A percentile compares a stretch with the other conserved stretches of the same genome.
phyloP scores from a whole-genome alignment of 208 protist genomes.

The Trypanosoma vivax region DNA sequence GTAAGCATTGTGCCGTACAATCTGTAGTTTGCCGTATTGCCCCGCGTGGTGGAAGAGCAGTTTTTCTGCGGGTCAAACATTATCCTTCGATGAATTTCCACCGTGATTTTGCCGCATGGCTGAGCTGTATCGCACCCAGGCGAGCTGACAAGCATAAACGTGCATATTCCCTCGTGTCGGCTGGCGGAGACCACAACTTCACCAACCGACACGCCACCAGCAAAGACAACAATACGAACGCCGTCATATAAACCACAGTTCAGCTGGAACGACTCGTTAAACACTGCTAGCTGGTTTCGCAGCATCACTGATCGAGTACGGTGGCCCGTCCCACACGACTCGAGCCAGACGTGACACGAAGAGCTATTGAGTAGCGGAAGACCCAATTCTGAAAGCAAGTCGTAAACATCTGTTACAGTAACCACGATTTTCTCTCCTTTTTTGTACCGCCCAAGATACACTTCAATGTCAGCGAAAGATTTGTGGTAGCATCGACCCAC shows the following conservation, averaged over 20 bases:
- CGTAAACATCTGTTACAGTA: slow-evolving; percentile 12
- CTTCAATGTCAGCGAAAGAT: slow-evolving; percentile 6
- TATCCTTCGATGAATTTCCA: not conserved
- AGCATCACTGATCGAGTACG: slow-evolving; percentile 4
- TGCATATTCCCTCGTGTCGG: not conserved
- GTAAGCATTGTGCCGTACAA: no score
- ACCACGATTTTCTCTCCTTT: not conserved
- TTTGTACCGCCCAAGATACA: slow-evolving; percentile 3
- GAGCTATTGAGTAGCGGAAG: slow-evolving; percentile 2
- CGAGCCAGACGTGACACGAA: slow-evolving; percentile 8
- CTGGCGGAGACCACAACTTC: slow-evolving; percentile 1
- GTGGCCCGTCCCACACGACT: not conserved
- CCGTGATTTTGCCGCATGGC: slow-evolving; percentile 14
- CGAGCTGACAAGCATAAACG: slow-evolving; percentile 4
- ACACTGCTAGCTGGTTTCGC: slow-evolving; percentile 3
- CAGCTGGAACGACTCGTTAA: slow-evolving; percentile 17
- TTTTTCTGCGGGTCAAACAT: not conserved
- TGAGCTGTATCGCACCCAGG: slow-evolving; percentile 14
- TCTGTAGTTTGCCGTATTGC: no score
- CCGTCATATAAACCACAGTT: not conserved
- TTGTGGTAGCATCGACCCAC: slow-evolving; percentile 17
- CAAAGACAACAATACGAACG: slow-evolving; percentile 13
- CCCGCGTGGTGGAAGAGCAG: no score
- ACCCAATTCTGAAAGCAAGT: slow-evolving; percentile 2
- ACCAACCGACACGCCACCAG: slow-evolving; percentile 2